These are phyloP conservation scores for Neofusicoccum sp. DNA, from an alignment of 2,329 filamentous ascomycete genomes.

Conservation along the genomic window DNA sequence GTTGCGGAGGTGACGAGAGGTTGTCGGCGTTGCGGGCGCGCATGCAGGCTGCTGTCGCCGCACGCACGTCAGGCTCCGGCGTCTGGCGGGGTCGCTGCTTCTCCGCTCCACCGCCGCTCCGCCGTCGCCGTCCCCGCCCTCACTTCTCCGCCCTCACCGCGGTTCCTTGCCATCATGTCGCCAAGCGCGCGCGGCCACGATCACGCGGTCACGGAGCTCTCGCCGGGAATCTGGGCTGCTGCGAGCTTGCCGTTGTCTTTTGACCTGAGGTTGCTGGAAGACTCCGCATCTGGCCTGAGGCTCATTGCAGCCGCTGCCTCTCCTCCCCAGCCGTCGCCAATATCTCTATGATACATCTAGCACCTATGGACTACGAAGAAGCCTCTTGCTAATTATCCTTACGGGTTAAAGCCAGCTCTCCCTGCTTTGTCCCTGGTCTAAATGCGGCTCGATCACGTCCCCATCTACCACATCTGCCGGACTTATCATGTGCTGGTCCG, in stretches of 20 bases:
- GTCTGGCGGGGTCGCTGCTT: neutral
- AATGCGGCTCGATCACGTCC: neutral
- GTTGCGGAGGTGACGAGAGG: neutral
- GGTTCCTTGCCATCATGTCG: too few relatives aligned
- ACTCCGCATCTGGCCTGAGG: too few relatives aligned
- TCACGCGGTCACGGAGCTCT: too few relatives aligned
- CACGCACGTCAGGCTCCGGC: neutral
- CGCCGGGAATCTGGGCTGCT: too few relatives aligned
- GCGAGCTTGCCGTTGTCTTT: too few relatives aligned
- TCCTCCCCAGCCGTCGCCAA: too few relatives aligned
- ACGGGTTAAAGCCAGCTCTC: neutral
- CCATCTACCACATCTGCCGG: neutral
- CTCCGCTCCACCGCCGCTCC: conserved; percentile 1
- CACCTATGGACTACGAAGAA: too few relatives aligned
- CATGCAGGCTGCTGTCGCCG: neutral
- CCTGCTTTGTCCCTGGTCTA: neutral
- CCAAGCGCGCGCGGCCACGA: too few relatives aligned
- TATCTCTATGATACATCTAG: too few relatives aligned
- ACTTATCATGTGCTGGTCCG: neutral
- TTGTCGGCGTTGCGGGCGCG: neutral
- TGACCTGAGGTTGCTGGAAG: too few relatives aligned
- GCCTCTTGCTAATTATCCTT: too few relatives aligned
- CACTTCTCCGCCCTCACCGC: neutral
- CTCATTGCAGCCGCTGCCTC: too few relatives aligned
- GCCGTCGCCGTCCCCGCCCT: neutral